phyloP scores from a whole-genome alignment of 305 asterid species.

The Solanum hybrid region DNA sequence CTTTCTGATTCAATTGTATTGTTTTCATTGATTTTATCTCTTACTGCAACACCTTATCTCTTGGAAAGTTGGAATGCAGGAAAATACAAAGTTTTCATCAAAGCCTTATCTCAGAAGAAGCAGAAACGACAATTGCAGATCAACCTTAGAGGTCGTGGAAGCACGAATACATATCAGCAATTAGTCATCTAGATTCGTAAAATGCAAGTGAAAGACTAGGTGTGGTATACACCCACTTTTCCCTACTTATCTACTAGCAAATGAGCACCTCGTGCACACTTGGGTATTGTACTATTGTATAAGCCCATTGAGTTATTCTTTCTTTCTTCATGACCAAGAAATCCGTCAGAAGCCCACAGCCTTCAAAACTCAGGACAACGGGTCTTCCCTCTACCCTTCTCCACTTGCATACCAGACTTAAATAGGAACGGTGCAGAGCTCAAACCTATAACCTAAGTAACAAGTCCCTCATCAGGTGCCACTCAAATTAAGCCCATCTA shows the following conservation, averaged over 20 bases:
- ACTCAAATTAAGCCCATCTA: neutral
- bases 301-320: neutral
- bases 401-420: neutral
- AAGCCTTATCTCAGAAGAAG: neutral
- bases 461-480: neutral
- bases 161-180: neutral
- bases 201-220: neutral
- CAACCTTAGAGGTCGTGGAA: neutral
- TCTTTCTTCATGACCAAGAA: neutral
- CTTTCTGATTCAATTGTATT: neutral
- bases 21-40: neutral
- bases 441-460: neutral
- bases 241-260: neutral
- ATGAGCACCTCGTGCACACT: neutral
- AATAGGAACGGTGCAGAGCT: neutral
- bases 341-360: neutral
- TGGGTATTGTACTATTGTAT: neutral
- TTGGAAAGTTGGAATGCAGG: constrained; percentile 35
- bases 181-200: neutral
- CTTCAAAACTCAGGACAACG: neutral
- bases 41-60: neutral
- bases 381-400: neutral
- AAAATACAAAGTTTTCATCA: constrained; percentile 79
- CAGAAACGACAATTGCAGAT: neutral
- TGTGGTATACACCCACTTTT: neutral